Evolutionary conservation across 441 rosid genomes (phyloP), one percentile per base, ranked within the genome.

Genomic region (Biscutella auriculata): DNA sequence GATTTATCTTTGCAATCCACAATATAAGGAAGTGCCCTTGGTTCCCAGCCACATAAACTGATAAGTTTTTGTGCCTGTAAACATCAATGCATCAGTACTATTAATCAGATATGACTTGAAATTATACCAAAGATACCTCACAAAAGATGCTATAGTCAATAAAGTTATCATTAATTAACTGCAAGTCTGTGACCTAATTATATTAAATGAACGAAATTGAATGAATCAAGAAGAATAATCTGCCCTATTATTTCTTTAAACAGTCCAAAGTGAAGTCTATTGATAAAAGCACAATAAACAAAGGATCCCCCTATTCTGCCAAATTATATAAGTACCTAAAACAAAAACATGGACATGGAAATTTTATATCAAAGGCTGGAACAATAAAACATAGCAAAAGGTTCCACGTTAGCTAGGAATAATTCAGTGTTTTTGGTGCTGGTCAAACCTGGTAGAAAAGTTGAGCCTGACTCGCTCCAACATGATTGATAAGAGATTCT

Each of bases 31-130:
- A 89, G 75, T 27, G 65, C 67, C 3, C 89, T 86, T 0, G 91
- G 91, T 69, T 89, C 97, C 99, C 99, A 93, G 54, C 99, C 99
- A 61, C 94, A 87, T 43, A 93, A 76, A 76, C 91, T 79, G 63
- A 80, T 76, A 54, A 85, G 73, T 63, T 82, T 87, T 56, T 74
- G 76, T 53, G 96, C 96, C 99, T 89, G 88, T 67, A 71, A 62
- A 66, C 54, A 42, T 17, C 32, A 68, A 16, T 51, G 57, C 19
- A 55, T 23, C 32, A 71, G 41, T 28, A 52, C 8, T 21, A 34
- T 9, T 17, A n/a, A 55, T 54, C 19, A 47, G 35, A 6, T 14
- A 46, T 36, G 29, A 17, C 35, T 54, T 33, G 33, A 15, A 15
- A 23, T 15, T 40, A 45, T 25, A 67, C 16, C 40, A 36, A 53